Base-by-base conservation (phyloP, 352 stramenopile species). In the Phytophthora palmivora region DNA sequence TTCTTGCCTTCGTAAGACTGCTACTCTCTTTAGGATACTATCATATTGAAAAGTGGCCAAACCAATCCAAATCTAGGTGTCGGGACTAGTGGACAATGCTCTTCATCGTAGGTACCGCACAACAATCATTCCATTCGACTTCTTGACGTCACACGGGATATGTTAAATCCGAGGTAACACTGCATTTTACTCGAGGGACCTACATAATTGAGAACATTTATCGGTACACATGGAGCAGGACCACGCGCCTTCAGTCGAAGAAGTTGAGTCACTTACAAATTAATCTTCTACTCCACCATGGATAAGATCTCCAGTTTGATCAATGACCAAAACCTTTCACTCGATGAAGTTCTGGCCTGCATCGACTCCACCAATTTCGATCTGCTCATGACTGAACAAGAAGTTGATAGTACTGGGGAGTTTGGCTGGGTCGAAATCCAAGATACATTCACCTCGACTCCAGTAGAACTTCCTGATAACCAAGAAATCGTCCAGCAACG, bases 341-440 rank as follows among this genome's bases (percentile, higher is more conserved):
- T 69, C 3, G 60, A 69, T 12, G 60, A 69, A 44, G 12, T 69
- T 14, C 24, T 69, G 3, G 38, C 53, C 11, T 50, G 63, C 11
- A 48, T 69, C 38, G 60, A 69, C 45, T 52, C 45, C 0, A 45
- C 32, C 47, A 39, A 69, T 32, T 69, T 69, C 28, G 36, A 43
- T 32, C 10, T 46, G 4, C 24, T 34, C 30, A 8, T 9, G 18
- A 6, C 14, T 10, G 24, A 48, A 6, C 42, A 24, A n/a, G 2
- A 33, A 26, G n/a, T 18, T 21, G 15, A 49, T 14, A 9, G 11
- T 7, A 34, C 30, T 14, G 30, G 10, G 7, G 6, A n/a, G 14
- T 19, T 49, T 7, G 15, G 32, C 28, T 34, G 30, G 30, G 10
- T 14, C 30, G 30, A 34, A 26, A 46, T 3, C 4, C 43, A 34